Base-by-base conservation (phyloP, 176 grass and related monocot genomes). In the Thinopyrum elongatum region DNA sequence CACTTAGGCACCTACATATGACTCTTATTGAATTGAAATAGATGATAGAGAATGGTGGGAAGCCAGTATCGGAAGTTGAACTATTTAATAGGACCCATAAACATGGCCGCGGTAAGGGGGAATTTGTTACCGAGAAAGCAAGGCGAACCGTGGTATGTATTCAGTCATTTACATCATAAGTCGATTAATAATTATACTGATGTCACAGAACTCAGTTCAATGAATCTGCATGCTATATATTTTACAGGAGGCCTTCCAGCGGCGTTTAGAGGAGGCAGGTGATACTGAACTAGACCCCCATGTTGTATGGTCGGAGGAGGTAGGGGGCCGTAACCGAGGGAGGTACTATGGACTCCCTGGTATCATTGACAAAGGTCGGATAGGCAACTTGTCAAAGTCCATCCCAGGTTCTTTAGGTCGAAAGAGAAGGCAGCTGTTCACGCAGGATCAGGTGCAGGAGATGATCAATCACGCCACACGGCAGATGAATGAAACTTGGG, bases 41-140 rank as follows among this genome's bases (percentile, higher is more conserved):
- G 87, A 89, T 80, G 12, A 74, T 89, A 47, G 65, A 89, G 79
- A 89, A 89, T 80, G 75, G 81, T 49, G 87, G 87, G 41, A 88
- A 88, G 55, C 66, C 81, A 28, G 81, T 88, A 36, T 84, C 87
- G 0, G 81, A 88, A 73, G 77, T 88, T 0, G 75, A 84, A 49
- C 53, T 88, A 70, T 88, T 88, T 67, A 88, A 84, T 38, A 88
- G 22, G 55, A 88, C 87, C 11, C 87, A 84, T 77, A 88, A 88
- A 79, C 87, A 59, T 30, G 29, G 46, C 4, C 66, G 87, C 28
- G 87, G 87, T 27, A 73, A 79, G 41, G 75, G 81, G 44, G 75
- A 74, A 33, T 89, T 89, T 89, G 75, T 89, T 22, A 71, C 28
- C 1, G 86, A 88, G 51, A 88, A 58, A 71, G 80, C 86, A 49